phyloP scores from a whole-genome alignment of 768 basidiomycete species.

The Pleurotus giganteus region DNA sequence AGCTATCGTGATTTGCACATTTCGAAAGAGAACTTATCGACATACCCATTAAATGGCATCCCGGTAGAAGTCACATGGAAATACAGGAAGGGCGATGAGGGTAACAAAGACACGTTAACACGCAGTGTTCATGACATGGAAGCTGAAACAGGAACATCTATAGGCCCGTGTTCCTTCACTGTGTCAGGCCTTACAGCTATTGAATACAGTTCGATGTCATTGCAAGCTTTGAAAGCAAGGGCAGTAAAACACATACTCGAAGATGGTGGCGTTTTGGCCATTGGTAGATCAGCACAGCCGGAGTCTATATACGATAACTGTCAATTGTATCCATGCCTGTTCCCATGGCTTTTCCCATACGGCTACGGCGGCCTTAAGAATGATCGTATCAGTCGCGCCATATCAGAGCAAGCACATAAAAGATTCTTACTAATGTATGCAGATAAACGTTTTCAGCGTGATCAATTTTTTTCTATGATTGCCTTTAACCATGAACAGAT shows the following conservation, averaged over 20 bases:
- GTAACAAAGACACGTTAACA: constrained; percentile 14
- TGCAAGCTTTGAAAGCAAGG: constrained; percentile 15
- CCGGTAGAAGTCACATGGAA: constrained; percentile 9
- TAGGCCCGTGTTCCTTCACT: constrained; percentile 22
- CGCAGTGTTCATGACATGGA: constrained; percentile 19
- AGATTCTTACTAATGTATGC: constrained; percentile 27
- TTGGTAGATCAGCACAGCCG: constrained; percentile 21
- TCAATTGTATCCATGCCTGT: constrained; percentile 36
- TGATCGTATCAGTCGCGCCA: not conserved
- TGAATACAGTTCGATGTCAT: constrained; percentile 12
- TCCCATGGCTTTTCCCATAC: constrained; percentile 43
- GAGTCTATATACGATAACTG: constrained; percentile 31
- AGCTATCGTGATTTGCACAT: constrained; percentile 24
- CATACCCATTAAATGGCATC: constrained; percentile 14
- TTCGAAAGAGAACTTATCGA: constrained; percentile 14
- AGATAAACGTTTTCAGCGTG: constrained; percentile 34
- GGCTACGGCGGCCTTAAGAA: not conserved
- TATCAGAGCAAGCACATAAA: constrained; percentile 21
- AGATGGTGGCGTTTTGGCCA: constrained; percentile 20
- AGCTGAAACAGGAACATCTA: constrained; percentile 18
- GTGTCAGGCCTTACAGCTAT: constrained; percentile 25
- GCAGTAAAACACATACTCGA: constrained; percentile 26
- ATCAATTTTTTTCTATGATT: constrained; percentile 28
- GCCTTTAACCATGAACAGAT: constrained; percentile 32
- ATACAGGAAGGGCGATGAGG: constrained; percentile 22